Evolutionary conservation across 768 basidiomycete species (phyloP).

Genomic region (Leccinum rimulosum): DNA sequence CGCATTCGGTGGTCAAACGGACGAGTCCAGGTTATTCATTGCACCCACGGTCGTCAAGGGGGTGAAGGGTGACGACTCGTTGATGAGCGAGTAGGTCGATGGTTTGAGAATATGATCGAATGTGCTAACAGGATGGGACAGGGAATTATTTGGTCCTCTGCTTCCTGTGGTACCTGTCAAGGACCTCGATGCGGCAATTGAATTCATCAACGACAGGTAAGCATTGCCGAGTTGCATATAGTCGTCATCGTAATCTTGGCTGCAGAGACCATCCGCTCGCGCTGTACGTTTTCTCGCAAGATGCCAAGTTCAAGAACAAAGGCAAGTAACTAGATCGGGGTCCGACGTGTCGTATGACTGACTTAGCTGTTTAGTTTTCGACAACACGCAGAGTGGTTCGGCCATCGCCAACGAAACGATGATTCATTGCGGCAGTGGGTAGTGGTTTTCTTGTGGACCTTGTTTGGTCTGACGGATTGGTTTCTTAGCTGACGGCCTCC

Average conservation of each 20-base stretch:
- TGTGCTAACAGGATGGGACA: slow-evolving; percentile 25
- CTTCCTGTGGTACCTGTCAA: slow-evolving; percentile 74
- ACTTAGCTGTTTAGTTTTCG: slow-evolving; percentile 47
- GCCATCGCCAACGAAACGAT: slow-evolving; percentile 70
- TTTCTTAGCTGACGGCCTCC: slow-evolving; percentile 53
- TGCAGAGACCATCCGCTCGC: slow-evolving; percentile 70
- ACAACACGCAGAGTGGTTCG: slow-evolving; percentile 69
- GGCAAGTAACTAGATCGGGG: slow-evolving; percentile 38
- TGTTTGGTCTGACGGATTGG: background rate
- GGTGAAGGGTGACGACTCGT: slow-evolving; percentile 58
- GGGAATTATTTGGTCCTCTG: slow-evolving; percentile 84
- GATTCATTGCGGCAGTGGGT: slow-evolving; percentile 56
- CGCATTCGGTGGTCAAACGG: slow-evolving; percentile 60
- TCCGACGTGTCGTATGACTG: background rate
- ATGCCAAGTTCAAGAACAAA: slow-evolving; percentile 58
- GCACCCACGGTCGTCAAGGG: slow-evolving; percentile 72
- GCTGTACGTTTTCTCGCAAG: slow-evolving; percentile 73
- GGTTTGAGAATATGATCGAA: background rate
- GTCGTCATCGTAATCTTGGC: background rate
- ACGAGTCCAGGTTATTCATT: slow-evolving; percentile 59
- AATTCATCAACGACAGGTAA: slow-evolving; percentile 60
- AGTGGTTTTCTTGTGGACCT: background rate
- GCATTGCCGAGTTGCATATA: slow-evolving; percentile 12
- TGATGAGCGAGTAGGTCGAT: slow-evolving; percentile 72
- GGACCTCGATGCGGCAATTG: slow-evolving; percentile 66